phyloP scores from a whole-genome alignment of 176 grass and related monocot species.

The Stipa capillata region DNA sequence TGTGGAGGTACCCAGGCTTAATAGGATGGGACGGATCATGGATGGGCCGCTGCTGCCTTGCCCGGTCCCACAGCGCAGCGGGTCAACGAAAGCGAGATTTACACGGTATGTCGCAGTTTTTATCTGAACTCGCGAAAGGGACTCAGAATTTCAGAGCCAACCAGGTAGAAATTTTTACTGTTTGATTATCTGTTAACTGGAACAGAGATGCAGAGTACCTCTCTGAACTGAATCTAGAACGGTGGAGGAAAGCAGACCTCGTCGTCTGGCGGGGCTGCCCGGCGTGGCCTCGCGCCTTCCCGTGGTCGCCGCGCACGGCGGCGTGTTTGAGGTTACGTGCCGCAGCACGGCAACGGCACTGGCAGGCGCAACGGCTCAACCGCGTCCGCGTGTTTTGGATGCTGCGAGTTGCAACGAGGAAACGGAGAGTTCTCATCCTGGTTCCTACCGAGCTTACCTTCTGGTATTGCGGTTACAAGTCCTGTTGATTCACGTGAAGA shows the following conservation, averaged over 20 bases:
- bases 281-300: not conserved
- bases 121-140: not conserved
- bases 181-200: not conserved
- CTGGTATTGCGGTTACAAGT: not conserved
- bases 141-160: not conserved
- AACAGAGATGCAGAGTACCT: not conserved
- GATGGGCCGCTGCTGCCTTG: not conserved
- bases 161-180: not conserved
- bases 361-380: not conserved
- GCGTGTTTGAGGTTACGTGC: too few relatives aligned
- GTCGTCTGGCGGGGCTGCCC: not conserved
- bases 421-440: not conserved
- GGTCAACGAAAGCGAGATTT: not conserved
- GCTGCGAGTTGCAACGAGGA: constrained; percentile 1
- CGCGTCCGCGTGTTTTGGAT: not conserved
- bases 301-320: not conserved
- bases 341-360: too few relatives aligned
- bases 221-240: constrained; percentile 1
- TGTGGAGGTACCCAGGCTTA: not conserved
- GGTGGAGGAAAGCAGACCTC: not conserved
- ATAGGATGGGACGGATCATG: not conserved
- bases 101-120: not conserved
- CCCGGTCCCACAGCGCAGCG: not conserved
- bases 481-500: not conserved
- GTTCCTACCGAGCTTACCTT: not conserved